Percentiles rank a stretch among this genome's conserved stretches.
Conservation (phyloP, 257 asterid genomes). For the Fraxinus pennsylvanica region DNA sequence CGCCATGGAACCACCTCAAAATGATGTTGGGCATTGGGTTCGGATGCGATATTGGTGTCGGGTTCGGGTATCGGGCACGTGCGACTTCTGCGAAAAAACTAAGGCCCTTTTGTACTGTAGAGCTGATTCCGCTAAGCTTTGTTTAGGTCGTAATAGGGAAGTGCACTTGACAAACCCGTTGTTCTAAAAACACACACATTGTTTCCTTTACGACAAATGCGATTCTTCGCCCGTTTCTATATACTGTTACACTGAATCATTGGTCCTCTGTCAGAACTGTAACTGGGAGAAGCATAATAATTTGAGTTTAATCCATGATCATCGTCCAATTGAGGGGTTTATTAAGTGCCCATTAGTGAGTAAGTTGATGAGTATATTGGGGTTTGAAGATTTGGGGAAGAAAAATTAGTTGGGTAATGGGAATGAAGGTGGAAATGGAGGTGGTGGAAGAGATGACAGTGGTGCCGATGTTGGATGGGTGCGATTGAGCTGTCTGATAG, state of each 20-base stretch:
- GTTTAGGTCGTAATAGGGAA: slow-evolving; percentile 72
- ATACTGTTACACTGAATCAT: slow-evolving; percentile 62
- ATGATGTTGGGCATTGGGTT: too few relatives aligned
- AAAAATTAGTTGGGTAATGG: slow-evolving; percentile 39
- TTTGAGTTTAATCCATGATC: slow-evolving; percentile 50
- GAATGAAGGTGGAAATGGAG: slow-evolving; percentile 23
- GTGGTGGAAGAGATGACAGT: too few relatives aligned
- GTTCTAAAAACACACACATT: slow-evolving; percentile 74
- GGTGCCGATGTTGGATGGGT: too few relatives aligned
- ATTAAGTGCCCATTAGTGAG: slow-evolving; percentile 65
- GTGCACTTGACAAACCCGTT: slow-evolving; percentile 90
- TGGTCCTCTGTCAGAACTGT: slow-evolving; percentile 85
- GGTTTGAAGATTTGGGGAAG: slow-evolving; percentile 74
- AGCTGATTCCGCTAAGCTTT: slow-evolving; percentile 92
- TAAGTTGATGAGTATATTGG: slow-evolving; percentile 60
- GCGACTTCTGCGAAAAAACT: slow-evolving; percentile 76
- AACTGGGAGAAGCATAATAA: slow-evolving; percentile 81
- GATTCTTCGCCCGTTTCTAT: slow-evolving; percentile 70
- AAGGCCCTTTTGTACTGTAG: slow-evolving; percentile 78
- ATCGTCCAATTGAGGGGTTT: slow-evolving; percentile 86
- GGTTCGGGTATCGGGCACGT: slow-evolving; percentile 23
- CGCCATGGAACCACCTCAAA: too few relatives aligned
- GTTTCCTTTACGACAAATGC: slow-evolving; percentile 78
- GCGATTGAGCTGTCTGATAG: too few relatives aligned
- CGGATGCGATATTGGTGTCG: too few relatives aligned